Conservation (phyloP, 225 moss, liverwort and hornwort genomes). For the Marchantia polymorpha region DNA sequence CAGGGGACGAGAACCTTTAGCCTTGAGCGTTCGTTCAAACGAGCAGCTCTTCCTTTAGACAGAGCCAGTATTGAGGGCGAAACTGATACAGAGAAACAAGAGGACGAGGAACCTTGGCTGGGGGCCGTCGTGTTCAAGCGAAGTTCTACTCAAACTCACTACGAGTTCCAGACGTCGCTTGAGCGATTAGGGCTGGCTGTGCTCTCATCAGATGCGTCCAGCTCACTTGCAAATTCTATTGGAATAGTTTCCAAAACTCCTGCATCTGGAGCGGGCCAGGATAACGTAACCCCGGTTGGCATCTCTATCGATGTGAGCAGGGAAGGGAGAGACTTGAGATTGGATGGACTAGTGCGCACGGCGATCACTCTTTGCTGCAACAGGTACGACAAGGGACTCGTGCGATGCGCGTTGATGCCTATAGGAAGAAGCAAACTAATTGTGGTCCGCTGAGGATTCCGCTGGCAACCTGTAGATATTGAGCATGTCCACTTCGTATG, state of each 20-base stretch:
- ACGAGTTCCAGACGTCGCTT: slow-evolving; percentile 66
- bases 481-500: not conserved
- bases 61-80: slow-evolving; percentile 10
- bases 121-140: slow-evolving; percentile 76
- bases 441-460: not conserved
- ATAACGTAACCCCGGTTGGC: slow-evolving; percentile 56
- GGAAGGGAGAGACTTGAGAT: slow-evolving; percentile 62
- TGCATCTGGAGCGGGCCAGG: slow-evolving; percentile 26
- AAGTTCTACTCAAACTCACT: slow-evolving; percentile 54
- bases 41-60: slow-evolving; percentile 37
- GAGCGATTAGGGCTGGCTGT: slow-evolving; percentile 75
- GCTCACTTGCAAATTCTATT: slow-evolving; percentile 53
- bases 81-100: slow-evolving; percentile 35
- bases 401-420: not conserved
- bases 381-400: slow-evolving; percentile 44
- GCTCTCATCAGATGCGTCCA: slow-evolving; percentile 63
- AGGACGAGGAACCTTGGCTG: slow-evolving; percentile 65
- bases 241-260: slow-evolving; percentile 39
- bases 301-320: slow-evolving; percentile 57
- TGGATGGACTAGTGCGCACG: slow-evolving; percentile 72
- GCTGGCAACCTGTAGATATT: not conserved
- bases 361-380: slow-evolving; percentile 73
- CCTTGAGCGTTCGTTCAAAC: slow-evolving; percentile 3
- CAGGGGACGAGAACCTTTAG: not conserved
- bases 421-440: not conserved